Evolutionary conservation across 2,329 filamentous ascomycete genomes (phyloP), one percentile per base, ranked within the genome.

Genomic region (Colletotrichum euphorbiae): DNA sequence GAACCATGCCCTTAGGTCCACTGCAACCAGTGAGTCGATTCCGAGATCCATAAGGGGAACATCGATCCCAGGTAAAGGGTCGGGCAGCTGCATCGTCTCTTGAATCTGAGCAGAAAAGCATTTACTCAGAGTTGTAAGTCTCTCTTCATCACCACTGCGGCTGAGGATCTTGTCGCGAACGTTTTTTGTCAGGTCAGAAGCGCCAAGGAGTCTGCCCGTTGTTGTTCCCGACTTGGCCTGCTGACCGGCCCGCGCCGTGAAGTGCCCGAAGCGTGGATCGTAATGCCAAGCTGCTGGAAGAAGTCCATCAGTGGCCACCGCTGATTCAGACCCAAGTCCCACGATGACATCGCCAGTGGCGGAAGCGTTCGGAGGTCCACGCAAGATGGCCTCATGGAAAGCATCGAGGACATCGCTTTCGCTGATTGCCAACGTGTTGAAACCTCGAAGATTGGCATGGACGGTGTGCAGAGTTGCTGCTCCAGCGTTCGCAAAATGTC

Each of bases 1-100:
- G 65, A 85, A 84, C 84, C 84, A 87, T 6, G 79, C 75, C 2
- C 82, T 79, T 4, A 81, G 79, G 76, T 74, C 74, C n/a, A 74
- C 69, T 3, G 73, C 75, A 2, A 75, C 70, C 12, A 77, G 68
- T 11, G 73, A 73, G 62, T 76, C 73, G 28, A 75, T 67, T 42
- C 76, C 76, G 28, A 72, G 66, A 4, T 73, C 43, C 50, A 31
- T 45, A 40, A 62, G 28, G 1, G 60, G 50, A 4, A 55, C 40
- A 13, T 62, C 60, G 13, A 40, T 19, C 8, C 50, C 6, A 62
- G 60, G 7, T 48, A 46, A n/a, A 17, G 36, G n/a, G 11, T 42
- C 19, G 60, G 6, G 11, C n/a, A 62, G 60, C 19, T 62, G 50
- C 60, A 55, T 62, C 17, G 19, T 55, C 17, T 62, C 60, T 17